Evolutionary conservation across 2,329 filamentous ascomycete species (phyloP), one percentile per base, ranked within the genome.

Genomic region (Exophiala oligosperma): DNA sequence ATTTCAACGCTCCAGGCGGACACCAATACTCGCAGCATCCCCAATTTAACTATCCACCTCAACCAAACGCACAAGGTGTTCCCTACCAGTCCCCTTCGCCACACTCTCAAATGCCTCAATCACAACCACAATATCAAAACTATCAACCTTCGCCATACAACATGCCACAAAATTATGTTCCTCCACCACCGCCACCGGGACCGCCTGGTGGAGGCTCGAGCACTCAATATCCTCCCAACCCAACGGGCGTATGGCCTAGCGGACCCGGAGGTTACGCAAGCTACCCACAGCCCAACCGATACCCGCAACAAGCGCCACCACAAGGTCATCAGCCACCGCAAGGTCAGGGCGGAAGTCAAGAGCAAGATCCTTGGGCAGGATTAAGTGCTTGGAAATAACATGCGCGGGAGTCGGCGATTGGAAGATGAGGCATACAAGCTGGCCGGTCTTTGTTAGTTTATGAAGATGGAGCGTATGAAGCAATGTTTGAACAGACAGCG

Each of bases 331-430:
- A 52, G 43, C 26, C 23, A 9, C 41, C 44, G 14, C 59, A 57
- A 32, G 49, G 46, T 23, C 59, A 62, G 49, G 43, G 21, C 49
- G 54, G 21, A 11, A 54, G 28, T 49, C 62, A 49, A 43, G 49
- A 68, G 61, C 86, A 14, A 28, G 66, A 91, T 77, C 87, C 87
- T 6, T 91, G 86, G 86, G 86, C 86, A 14, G 87, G 87, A 3
- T 71, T 91, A 65, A 87, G 82, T 74, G 83, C 81, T 47, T 90
- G 87, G 87, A 88, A 87, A 71, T 89, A 63, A 70, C n/a, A 26
- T 12, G 28, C 5, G n/a, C 24, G 17, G 17, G 17, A 17, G 17
- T 17, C 17, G 17, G 17, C 17, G 17, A 17, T 17, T 17, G 17
- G 17, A 17, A 17, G 17, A 17, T 17, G 17, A 44, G 3, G 23